Conservation (phyloP, 345 rosid genomes). For the Citrus mangshanensis region DNA sequence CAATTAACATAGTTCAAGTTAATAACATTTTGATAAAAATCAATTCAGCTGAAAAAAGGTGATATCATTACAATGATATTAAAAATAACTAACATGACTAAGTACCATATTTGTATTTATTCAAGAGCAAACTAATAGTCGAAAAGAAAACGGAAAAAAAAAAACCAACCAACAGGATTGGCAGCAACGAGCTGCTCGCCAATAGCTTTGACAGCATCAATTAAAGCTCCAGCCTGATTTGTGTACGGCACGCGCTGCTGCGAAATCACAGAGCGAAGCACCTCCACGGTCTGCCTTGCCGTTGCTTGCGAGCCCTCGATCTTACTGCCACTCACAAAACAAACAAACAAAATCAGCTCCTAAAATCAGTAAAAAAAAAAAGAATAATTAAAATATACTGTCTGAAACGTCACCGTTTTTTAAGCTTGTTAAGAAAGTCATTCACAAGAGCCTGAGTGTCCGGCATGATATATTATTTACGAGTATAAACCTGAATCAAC, state of each 20-base stretch:
- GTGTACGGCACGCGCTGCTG: constrained; percentile 79
- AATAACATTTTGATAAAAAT: neutral
- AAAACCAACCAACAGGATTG: constrained; percentile 77
- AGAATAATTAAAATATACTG: neutral
- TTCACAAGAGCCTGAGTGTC: constrained; percentile 71
- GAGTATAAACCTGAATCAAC: constrained; percentile 28
- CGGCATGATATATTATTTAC: constrained; percentile 52
- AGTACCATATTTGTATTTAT: neutral
- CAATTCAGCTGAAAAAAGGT: neutral
- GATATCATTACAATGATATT: neutral
- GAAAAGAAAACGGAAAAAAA: neutral
- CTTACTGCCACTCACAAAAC: constrained; percentile 47
- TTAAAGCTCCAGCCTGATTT: constrained; percentile 81
- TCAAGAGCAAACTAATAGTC: neutral
- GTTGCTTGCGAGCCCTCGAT: constrained; percentile 97
- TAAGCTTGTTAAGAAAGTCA: constrained; percentile 80
- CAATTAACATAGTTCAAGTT: neutral
- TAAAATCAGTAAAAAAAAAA: neutral
- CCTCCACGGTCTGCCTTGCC: constrained; percentile 75
- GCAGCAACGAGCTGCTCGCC: constrained; percentile 85
- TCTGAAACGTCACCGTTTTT: constrained; percentile 56
- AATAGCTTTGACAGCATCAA: constrained; percentile 71
- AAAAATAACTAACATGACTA: neutral
- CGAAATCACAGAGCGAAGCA: constrained; percentile 85
- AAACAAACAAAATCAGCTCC: neutral